Conservation (phyloP, 106 monocot species). For the Posidonia australis region DNA sequence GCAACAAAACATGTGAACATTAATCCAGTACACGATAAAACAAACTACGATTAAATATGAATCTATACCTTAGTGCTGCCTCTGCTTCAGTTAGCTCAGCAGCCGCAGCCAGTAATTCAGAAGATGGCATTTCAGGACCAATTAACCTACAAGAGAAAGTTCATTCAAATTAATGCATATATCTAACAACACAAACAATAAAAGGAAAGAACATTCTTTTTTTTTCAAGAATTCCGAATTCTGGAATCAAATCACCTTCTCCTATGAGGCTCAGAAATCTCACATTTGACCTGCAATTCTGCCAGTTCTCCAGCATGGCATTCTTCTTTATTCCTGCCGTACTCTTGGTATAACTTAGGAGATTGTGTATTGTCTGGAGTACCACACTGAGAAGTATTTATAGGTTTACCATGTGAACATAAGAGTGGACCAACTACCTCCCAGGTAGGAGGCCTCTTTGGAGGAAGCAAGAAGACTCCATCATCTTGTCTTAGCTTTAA, state of each 20-base stretch:
- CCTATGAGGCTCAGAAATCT: slow-evolving; percentile 29
- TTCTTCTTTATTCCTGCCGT: slow-evolving; percentile 5
- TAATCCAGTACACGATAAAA: background rate
- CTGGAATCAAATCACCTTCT: slow-evolving; percentile 36
- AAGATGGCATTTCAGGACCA: slow-evolving; percentile 98
- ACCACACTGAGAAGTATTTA: background rate
- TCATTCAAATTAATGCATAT: background rate
- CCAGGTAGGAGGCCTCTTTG: slow-evolving; percentile 30
- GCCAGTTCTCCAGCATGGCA: slow-evolving; percentile 5
- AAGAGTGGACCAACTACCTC: slow-evolving; percentile 41
- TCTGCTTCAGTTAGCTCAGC: slow-evolving; percentile 85
- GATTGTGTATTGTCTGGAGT: slow-evolving; percentile 12
- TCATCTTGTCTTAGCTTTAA: slow-evolving; percentile 47
- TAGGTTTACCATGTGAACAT: slow-evolving; percentile 15
- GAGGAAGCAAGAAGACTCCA: slow-evolving; percentile 55
- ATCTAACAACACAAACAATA: no score
- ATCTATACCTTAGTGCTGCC: slow-evolving; percentile 46
- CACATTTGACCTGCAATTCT: slow-evolving; percentile 16
- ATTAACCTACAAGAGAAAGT: slow-evolving; percentile 48
- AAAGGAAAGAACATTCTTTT: background rate
- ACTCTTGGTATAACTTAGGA: slow-evolving; percentile 10
- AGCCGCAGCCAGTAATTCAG: slow-evolving; percentile 84
- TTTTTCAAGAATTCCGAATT: background rate
- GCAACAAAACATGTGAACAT: background rate
- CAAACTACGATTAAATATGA: background rate